A percentile compares a stretch with the other conserved stretches of the same genome.
These are phyloP conservation scores for Cystobasidium sp. DNA, from an alignment of 1,284 basidiomycete genomes.

Conservation along the genomic window DNA sequence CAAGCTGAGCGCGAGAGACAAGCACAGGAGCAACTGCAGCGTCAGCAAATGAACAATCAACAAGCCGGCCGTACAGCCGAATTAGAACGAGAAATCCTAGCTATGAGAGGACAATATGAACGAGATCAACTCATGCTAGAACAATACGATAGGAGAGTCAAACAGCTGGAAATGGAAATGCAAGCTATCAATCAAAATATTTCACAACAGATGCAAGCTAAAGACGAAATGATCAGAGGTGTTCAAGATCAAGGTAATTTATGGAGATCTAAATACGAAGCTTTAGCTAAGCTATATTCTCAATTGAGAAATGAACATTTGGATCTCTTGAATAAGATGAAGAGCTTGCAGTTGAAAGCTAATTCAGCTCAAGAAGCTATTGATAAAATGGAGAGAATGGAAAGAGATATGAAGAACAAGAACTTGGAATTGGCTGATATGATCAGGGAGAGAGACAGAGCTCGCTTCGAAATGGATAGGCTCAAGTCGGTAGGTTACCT, in stretches of 20 bases:
- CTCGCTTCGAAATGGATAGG: constrained; percentile 94
- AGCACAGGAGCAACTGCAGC: constrained; percentile 81
- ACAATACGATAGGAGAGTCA: constrained; percentile 97
- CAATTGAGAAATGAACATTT: constrained; percentile 96
- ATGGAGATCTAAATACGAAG: constrained; percentile 99
- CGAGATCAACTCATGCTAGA: constrained; percentile 97
- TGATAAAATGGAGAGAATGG: constrained; percentile 99
- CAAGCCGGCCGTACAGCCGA: constrained; percentile 65
- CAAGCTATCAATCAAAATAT: constrained; percentile 77
- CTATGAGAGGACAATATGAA: constrained; percentile 95
- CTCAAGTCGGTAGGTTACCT: constrained; percentile 76
- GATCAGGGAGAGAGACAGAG: constrained; percentile 96
- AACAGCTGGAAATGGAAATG: constrained; percentile 92
- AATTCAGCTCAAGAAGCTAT: constrained; percentile 99
- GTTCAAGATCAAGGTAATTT: constrained; percentile 94
- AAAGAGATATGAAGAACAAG: constrained; percentile 95
- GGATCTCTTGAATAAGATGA: constrained; percentile 96
- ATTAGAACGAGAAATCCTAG: constrained; percentile 86
- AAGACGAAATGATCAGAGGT: constrained; percentile 94
- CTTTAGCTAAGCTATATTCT: constrained; percentile 96
- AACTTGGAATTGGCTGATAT: constrained; percentile 98
- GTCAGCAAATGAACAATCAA: constrained; percentile 70
- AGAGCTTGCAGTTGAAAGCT: constrained; percentile 96
- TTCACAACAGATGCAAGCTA: constrained; percentile 83
- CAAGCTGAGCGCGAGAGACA: constrained; percentile 86